These are phyloP conservation scores for Penicillium decumbens DNA, from an alignment of 2,329 filamentous ascomycete genomes.

Conservation along the genomic window DNA sequence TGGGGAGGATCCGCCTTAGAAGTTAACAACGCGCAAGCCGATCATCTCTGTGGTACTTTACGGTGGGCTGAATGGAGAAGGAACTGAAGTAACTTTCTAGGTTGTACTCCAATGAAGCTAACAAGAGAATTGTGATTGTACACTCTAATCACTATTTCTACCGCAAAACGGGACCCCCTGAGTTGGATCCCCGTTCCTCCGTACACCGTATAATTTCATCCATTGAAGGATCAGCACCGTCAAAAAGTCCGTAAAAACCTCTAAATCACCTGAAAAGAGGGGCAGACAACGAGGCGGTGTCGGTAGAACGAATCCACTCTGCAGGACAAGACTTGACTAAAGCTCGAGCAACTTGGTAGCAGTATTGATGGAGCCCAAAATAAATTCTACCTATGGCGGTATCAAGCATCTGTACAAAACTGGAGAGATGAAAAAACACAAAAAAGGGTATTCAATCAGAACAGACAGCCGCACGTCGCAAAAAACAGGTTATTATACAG, in stretches of 20 bases:
- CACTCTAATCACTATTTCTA: neutral
- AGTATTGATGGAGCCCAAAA: neutral
- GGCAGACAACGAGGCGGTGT: conserved; percentile 14
- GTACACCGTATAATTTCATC: neutral
- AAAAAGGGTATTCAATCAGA: conserved; percentile 21
- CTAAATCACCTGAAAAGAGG: neutral
- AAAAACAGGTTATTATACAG: conserved; percentile 19
- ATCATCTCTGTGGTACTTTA: neutral
- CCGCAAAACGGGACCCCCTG: too few relatives aligned
- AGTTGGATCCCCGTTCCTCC: neutral
- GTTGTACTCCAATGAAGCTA: neutral
- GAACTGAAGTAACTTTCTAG: neutral
- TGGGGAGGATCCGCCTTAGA: neutral
- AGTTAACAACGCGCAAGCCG: neutral
- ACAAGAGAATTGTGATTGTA: neutral
- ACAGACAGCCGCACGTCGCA: conserved; percentile 6
- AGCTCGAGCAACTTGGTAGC: neutral
- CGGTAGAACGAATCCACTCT: conserved; percentile 4
- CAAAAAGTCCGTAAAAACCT: neutral
- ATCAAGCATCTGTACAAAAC: conserved; percentile 5
- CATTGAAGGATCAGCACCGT: neutral
- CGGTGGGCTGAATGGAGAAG: neutral
- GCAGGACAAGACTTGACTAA: neutral
- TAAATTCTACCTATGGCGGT: neutral
- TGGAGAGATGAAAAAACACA: neutral